Conservation (phyloP, 2,329 filamentous ascomycete genomes). For the Drechmeria coniospora region DNA sequence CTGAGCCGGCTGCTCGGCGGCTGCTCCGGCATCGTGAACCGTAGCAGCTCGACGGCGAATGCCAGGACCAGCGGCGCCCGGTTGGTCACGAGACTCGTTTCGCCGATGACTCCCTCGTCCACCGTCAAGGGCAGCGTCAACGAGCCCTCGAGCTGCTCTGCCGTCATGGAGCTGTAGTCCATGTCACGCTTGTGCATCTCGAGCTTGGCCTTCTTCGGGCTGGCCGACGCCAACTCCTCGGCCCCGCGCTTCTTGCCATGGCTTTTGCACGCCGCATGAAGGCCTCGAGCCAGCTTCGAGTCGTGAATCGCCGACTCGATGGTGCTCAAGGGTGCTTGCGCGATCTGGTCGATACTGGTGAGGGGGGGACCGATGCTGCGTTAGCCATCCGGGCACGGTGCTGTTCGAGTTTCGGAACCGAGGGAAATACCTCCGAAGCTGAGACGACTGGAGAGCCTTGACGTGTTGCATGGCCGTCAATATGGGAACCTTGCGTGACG, state of each 20-base stretch:
- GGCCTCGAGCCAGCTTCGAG: conserved; percentile 30
- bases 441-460: conserved; percentile 38
- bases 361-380: too few relatives aligned
- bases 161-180: conserved; percentile 26
- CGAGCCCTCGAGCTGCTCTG: conserved; percentile 46
- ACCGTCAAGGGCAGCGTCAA: conserved; percentile 41
- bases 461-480: conserved; percentile 43
- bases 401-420: too few relatives aligned
- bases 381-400: too few relatives aligned
- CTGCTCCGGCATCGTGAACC: conserved; percentile 74
- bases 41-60: conserved; percentile 58
- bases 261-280: conserved; percentile 39
- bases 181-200: conserved; percentile 19
- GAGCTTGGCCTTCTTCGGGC: conserved; percentile 16
- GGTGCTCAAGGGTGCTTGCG: conserved; percentile 27
- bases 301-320: conserved; percentile 32
- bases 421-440: conserved; percentile 36
- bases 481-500: conserved; percentile 41
- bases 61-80: conserved; percentile 70
- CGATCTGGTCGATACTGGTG: conserved; percentile 32
- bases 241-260: conserved; percentile 27
- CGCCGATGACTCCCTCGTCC: conserved; percentile 43
- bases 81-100: conserved; percentile 53
- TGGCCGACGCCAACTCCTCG: conserved; percentile 6
- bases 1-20: conserved; percentile 72